These are phyloP conservation scores for Stenocarpella maydis DNA, from an alignment of 2,329 filamentous ascomycete species.

Conservation along the genomic window DNA sequence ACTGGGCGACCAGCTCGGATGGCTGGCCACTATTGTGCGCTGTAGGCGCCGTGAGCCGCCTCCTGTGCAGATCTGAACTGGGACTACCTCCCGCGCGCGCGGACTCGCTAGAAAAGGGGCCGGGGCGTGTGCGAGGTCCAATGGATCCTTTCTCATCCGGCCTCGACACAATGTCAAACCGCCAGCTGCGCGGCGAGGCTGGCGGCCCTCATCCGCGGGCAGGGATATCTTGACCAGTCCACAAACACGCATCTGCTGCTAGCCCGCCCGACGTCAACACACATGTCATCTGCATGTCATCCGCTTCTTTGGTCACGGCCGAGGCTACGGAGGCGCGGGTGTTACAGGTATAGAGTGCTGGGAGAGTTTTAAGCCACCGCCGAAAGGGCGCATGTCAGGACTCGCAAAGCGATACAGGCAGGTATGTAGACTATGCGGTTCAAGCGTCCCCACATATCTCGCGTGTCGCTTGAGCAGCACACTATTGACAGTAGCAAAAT, in stretches of 20 bases:
- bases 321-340: constrained; percentile 11
- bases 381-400: background rate
- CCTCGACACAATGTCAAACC: background rate
- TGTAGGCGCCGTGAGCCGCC: background rate
- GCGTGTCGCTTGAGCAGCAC: background rate
- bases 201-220: constrained; percentile 2
- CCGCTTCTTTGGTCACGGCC: background rate
- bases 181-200: constrained; percentile 3
- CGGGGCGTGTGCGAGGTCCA: background rate
- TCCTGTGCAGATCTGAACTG: background rate
- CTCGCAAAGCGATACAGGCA: background rate
- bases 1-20: background rate
- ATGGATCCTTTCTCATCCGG: constrained; percentile 6
- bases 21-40: background rate
- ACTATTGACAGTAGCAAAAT: background rate
- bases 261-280: background rate
- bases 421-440: background rate
- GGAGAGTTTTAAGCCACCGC: background rate
- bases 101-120: background rate
- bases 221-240: constrained; percentile 5
- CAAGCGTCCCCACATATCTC: background rate
- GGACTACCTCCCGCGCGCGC: background rate
- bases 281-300: constrained; percentile 3
- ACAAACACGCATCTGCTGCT: constrained; percentile 1
- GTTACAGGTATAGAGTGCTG: constrained; percentile 3